Evolutionary conservation across 176 grass and related monocot species (phyloP), one percentile per base, ranked within the genome.

Genomic region (Musa beccarii): DNA sequence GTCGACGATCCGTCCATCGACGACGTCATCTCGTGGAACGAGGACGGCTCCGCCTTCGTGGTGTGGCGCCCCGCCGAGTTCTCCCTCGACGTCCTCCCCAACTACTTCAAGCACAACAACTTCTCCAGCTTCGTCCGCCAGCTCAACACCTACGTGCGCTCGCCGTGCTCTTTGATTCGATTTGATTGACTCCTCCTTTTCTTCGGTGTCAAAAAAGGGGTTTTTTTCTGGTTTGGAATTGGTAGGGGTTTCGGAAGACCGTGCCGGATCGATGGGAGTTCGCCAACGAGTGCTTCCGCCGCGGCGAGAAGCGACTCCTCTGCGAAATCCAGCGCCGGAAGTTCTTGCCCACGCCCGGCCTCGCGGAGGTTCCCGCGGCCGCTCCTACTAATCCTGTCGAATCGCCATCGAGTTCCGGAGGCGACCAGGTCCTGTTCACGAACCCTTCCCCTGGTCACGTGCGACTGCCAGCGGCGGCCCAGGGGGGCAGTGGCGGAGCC

Each of bases 71-170:
- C 57, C 4, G 57, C 66, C 13, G 66, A 69, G 66, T 69, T 69
- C 34, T 24, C 66, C 13, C 11, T 24, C 26, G 66, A 51, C 28
- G 26, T 69, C 5, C 66, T 69, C 66, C 66, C 66, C 34, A 69
- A 69, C 26, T 69, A 69, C 66, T 69, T 69, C 66, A 69, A 69
- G 66, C 66, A 69, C 34, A 69, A 50, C 66, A 69, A 69, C 29
- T 69, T 69, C 66, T 69, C 66, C 29, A 69, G 66, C 66, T 69
- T 69, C 66, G 66, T 69, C 12, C 66, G 66, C 26, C 66, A 69
- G 12, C 66, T 69, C 12, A 69, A 69, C 66, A 69, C 66, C 14
- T 69, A 69, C 28, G 66, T 69, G 26, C 29, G 34, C 1, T 14
- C 57, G 10, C 57, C 2, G 57, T 6, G 12, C 57, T 61, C n/a